Evolutionary conservation across 179 eudicot genomes (phyloP).

Genomic region (Beta corolliflora): DNA sequence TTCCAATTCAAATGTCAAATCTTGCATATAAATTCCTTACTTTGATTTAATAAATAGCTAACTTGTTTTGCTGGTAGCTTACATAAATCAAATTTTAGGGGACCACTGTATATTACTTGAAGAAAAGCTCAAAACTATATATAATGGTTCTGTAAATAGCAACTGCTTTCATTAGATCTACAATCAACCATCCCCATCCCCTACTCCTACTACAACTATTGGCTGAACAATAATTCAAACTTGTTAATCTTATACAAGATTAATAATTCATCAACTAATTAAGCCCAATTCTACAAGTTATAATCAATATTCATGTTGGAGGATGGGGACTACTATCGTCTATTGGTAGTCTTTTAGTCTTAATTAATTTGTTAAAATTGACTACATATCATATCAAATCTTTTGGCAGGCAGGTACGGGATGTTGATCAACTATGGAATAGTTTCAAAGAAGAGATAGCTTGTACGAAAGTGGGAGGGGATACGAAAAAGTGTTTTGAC

Average conservation of each 20-base stretch:
- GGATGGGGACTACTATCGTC: background rate
- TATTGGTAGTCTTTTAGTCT: background rate
- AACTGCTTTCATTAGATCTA: background rate
- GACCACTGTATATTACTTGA: conserved; percentile 1
- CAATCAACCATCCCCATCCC: conserved; percentile 10
- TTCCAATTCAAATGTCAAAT: too few relatives aligned
- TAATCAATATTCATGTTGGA: background rate
- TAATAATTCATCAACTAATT: background rate
- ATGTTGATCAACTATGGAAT: conserved; percentile 18
- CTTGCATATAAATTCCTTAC: too few relatives aligned
- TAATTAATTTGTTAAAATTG: background rate
- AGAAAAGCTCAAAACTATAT: background rate
- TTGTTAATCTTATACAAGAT: background rate
- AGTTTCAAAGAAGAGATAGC: background rate
- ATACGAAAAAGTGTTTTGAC: background rate
- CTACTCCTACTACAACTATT: background rate
- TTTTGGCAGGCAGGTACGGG: conserved; percentile 9
- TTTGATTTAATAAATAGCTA: too few relatives aligned
- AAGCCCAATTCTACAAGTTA: background rate
- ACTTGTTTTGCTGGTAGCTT: too few relatives aligned
- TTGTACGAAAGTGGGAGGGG: conserved; percentile 5
- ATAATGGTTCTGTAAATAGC: background rate
- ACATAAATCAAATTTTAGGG: too few relatives aligned
- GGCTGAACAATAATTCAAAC: conserved; percentile 10
- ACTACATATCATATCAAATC: background rate